These are phyloP conservation scores for Exophiala calicioides DNA, from an alignment of 2,329 filamentous ascomycete genomes.

Conservation along the genomic window DNA sequence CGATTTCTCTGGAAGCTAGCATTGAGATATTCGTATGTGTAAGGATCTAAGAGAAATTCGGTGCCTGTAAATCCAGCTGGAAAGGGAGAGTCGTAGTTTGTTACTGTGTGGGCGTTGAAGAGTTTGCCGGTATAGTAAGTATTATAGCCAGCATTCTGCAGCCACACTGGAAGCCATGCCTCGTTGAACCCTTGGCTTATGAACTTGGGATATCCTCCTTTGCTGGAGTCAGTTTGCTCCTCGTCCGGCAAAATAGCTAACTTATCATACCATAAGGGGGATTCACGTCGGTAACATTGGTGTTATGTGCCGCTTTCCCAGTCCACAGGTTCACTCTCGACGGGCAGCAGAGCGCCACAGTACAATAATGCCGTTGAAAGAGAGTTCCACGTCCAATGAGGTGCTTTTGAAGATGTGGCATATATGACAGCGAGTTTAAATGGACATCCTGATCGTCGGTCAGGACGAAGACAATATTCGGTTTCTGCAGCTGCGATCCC, in stretches of 20 bases:
- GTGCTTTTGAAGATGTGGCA: conserved; percentile 59
- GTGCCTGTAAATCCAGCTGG: conserved; percentile 42
- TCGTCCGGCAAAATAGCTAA: too few relatives aligned
- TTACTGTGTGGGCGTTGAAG: conserved; percentile 53
- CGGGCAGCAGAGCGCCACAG: conserved; percentile 67
- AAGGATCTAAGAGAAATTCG: conserved; percentile 48
- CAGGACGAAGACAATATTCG: conserved; percentile 67
- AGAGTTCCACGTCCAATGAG: conserved; percentile 60
- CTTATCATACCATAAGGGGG: conserved; percentile 39
- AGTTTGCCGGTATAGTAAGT: conserved; percentile 60
- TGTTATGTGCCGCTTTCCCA: conserved; percentile 68
- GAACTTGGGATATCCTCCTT: conserved; percentile 54
- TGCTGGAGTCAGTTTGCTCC: too few relatives aligned
- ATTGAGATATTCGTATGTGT: conserved; percentile 68
- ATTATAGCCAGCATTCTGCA: conserved; percentile 54
- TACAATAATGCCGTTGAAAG: conserved; percentile 66
- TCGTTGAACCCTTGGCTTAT: conserved; percentile 53
- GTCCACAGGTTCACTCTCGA: conserved; percentile 67
- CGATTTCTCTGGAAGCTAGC: conserved; percentile 62
- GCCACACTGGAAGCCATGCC: conserved; percentile 54
- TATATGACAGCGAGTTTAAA: conserved; percentile 62
- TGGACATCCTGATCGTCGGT: conserved; percentile 69
- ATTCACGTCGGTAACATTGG: conserved; percentile 64
- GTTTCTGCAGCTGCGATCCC: conserved; percentile 17
- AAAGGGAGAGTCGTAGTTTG: conserved; percentile 49